Base-by-base conservation (phyloP, 2,329 filamentous ascomycete genomes). In the Scedosporium minutisporum region DNA sequence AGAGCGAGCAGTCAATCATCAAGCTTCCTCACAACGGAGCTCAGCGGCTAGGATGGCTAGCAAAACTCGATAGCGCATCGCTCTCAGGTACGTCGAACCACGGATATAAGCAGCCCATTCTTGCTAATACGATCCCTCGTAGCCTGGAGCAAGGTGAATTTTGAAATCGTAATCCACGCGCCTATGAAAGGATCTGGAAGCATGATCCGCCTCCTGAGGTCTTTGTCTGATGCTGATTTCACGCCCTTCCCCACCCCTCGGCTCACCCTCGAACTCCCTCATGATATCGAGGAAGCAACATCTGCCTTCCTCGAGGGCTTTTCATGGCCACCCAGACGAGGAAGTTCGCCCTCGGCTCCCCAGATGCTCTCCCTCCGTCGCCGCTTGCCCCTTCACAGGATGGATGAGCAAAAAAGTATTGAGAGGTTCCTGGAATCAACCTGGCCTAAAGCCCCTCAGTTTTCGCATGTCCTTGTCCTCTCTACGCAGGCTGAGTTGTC, bases 81-180 rank as follows among this genome's bases (percentile, higher is more conserved):
- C 76, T 97, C 63, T 81, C 78, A 67, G 81, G 87, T 89, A 78
- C 62, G 67, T 60, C 18, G 18, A 27, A 4, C 16, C 41, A 21
- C n/a, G 10, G 2, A 33, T 9, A 25, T 46, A 14, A 3, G 5
- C 6, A 23, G 3, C 29, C 16, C 0, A 14, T 23, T 16, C 18
- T 51, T 16, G 3, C 64, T 65, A 60, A 71, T 62, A 55, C 3
- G 6, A 29, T 4, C 58, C 27, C 51, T 58, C 41, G 25, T 69
- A 87, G 88, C 83, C 41, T 97, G 93, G 93, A 87, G 93, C 71
- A 83, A 85, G 57, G 79, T 90, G 4, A 85, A 81, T 44, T 80
- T 97, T 65, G 91, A 97, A 66, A 90, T 99, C 61, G 73, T 97
- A 12, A 84, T 97, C 7, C 90, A 96, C 64, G 91, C 90, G 1